phyloP scores from a whole-genome alignment of 1,284 basidiomycete genomes.

The Ustilago curta region DNA sequence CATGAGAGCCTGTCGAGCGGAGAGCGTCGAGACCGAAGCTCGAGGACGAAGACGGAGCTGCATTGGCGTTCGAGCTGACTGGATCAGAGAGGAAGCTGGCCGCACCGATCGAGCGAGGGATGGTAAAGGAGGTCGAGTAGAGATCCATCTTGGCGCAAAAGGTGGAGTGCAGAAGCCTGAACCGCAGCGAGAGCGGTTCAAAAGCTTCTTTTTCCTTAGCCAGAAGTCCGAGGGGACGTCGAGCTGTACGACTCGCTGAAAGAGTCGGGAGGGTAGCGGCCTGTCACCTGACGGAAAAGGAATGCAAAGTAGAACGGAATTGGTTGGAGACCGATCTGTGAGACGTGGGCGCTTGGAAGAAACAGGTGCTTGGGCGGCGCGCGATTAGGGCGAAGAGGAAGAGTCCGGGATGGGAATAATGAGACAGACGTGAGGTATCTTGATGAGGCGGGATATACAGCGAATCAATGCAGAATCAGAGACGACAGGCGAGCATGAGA shows the following conservation, averaged over 20 bases:
- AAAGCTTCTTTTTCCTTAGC: constrained; percentile 23
- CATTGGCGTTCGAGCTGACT: constrained; percentile 14
- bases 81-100: constrained; percentile 43
- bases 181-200: constrained; percentile 14
- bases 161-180: constrained; percentile 17
- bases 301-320: constrained; percentile 2
- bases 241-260: constrained; percentile 9
- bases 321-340: constrained; percentile 5
- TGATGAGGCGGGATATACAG: constrained; percentile 16
- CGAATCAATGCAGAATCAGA: constrained; percentile 13
- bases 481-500: constrained; percentile 5
- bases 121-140: constrained; percentile 62
- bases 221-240: constrained; percentile 20
- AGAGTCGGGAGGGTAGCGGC: background rate
- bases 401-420: constrained; percentile 11
- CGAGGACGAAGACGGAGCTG: constrained; percentile 21
- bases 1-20: constrained; percentile 7
- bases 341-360: background rate
- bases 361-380: background rate
- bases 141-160: constrained; percentile 48
- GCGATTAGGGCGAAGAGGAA: constrained; percentile 3
- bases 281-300: background rate
- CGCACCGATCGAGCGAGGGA: constrained; percentile 51
- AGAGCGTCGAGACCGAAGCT: constrained; percentile 18
- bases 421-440: constrained; percentile 32